Conservation (phyloP, 305 asterid genomes). For the Fraxinus dipetala region DNA sequence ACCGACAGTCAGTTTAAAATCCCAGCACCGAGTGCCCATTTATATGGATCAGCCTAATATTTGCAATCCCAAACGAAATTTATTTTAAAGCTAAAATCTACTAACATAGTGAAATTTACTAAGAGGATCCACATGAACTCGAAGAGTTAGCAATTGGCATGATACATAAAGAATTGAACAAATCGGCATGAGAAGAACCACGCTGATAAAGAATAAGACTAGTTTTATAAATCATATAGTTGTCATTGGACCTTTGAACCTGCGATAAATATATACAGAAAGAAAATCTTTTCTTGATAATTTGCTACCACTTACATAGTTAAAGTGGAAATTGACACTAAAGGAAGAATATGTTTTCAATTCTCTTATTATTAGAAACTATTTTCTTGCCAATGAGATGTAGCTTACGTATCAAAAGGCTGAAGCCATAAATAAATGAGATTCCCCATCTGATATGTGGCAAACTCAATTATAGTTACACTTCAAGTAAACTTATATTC, state of each 20-base stretch:
- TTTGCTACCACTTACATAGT: background rate
- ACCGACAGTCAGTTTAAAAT: background rate
- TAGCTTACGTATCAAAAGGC: conserved; percentile 9
- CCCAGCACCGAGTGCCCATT: background rate
- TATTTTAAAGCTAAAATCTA: background rate
- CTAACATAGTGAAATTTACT: background rate
- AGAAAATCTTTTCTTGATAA: background rate
- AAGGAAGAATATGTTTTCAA: background rate
- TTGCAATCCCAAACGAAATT: conserved; percentile 3
- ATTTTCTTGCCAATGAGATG: background rate
- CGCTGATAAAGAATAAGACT: background rate
- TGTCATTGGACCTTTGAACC: background rate
- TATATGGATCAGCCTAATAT: background rate
- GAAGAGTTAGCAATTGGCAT: background rate
- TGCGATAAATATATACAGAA: background rate
- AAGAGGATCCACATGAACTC: background rate
- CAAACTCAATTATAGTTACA: background rate
- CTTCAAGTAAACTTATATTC: background rate
- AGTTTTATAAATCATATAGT: conserved; percentile 1
- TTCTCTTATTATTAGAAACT: background rate
- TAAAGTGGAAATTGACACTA: background rate
- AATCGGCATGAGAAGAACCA: conserved; percentile 8
- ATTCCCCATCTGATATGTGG: background rate
- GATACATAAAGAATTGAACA: background rate
- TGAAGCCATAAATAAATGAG: conserved; percentile 7